Conservation (phyloP, 345 rosid species). For the Excoecaria cochinchinensis region DNA sequence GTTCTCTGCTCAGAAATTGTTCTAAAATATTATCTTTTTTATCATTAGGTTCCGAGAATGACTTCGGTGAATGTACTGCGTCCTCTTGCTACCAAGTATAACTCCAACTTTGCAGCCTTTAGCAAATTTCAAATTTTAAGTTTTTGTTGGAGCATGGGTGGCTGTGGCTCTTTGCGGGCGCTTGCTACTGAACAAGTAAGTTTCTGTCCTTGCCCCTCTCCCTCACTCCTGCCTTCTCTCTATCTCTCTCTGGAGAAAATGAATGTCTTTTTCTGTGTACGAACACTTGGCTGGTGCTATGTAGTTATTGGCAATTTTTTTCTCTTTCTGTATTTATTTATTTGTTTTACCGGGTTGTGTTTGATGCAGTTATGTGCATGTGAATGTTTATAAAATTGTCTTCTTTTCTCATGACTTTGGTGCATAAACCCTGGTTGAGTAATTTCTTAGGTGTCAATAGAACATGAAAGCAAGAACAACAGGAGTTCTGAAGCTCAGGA, state of each 20-base stretch:
- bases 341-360: too few species aligned
- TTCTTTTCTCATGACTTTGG: too few species aligned
- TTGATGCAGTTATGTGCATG: too few species aligned
- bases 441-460: too few species aligned
- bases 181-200: slow-evolving; percentile 67
- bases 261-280: background rate
- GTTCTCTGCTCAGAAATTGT: background rate
- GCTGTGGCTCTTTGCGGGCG: slow-evolving; percentile 66
- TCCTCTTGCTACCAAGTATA: slow-evolving; percentile 54
- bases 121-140: slow-evolving; percentile 46
- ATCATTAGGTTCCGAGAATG: slow-evolving; percentile 50
- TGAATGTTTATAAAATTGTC: too few species aligned
- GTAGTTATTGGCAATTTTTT: too few species aligned
- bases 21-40: slow-evolving; percentile 14
- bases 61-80: slow-evolving; percentile 54
- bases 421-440: too few species aligned
- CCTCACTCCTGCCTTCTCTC: background rate
- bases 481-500: too few species aligned
- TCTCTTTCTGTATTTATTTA: too few species aligned
- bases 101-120: slow-evolving; percentile 61
- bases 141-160: slow-evolving; percentile 72
- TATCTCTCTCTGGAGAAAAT: background rate
- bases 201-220: background rate
- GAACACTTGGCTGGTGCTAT: too few species aligned
- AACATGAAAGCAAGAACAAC: too few species aligned